Percentiles rank a stretch among this genome's conserved stretches.
Conservation (phyloP, 2,329 filamentous ascomycete species). For the Immersiporthe knoxdaviesiana region DNA sequence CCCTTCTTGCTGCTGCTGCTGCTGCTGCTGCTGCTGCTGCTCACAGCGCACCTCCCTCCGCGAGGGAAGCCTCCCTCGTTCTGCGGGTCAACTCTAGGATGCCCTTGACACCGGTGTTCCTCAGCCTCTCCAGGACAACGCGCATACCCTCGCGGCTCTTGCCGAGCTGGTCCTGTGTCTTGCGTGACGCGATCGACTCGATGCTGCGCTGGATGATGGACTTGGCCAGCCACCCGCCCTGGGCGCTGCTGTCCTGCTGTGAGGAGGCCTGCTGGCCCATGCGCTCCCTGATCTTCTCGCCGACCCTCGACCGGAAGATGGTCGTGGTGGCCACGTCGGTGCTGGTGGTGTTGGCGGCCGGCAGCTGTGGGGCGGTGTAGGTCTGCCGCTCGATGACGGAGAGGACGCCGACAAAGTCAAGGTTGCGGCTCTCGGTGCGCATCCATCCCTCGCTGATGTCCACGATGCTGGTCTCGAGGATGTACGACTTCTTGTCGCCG, state of each 20-base stretch:
- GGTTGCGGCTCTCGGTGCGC: slow-evolving; percentile 77
- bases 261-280: slow-evolving; percentile 50
- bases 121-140: slow-evolving; percentile 73
- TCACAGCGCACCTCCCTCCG: slow-evolving; percentile 22
- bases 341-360: slow-evolving; percentile 38
- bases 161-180: slow-evolving; percentile 75
- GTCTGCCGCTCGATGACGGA: slow-evolving; percentile 77
- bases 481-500: slow-evolving; percentile 74
- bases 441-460: slow-evolving; percentile 83
- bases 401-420: slow-evolving; percentile 81
- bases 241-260: slow-evolving; percentile 41
- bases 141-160: slow-evolving; percentile 85
- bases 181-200: slow-evolving; percentile 75
- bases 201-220: slow-evolving; percentile 74
- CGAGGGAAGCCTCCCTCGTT: slow-evolving; percentile 40
- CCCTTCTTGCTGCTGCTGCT: background rate
- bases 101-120: slow-evolving; percentile 61
- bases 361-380: slow-evolving; percentile 54
- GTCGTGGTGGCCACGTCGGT: slow-evolving; percentile 77
- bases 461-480: slow-evolving; percentile 78
- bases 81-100: slow-evolving; percentile 59
- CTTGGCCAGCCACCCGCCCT: slow-evolving; percentile 43
- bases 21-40: background rate
- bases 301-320: slow-evolving; percentile 72
- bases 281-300: slow-evolving; percentile 65